Conservation (phyloP, 148 eudicot species). For the Simmondsia chinensis region DNA sequence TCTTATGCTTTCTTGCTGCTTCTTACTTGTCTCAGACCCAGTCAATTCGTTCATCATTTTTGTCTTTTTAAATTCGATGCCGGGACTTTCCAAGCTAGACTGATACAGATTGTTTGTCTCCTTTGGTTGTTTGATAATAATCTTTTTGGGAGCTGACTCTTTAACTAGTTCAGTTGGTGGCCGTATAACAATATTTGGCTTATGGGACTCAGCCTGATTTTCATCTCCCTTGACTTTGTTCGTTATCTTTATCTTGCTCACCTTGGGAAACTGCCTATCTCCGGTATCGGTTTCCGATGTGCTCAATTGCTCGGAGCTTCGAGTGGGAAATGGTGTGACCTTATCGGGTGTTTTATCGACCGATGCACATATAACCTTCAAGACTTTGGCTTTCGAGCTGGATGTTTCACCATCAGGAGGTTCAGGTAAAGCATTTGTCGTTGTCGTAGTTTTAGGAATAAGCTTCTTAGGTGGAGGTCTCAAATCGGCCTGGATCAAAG, state of each 20-base stretch:
- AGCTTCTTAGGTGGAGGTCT: slow-evolving; percentile 18
- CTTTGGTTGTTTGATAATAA: slow-evolving; percentile 73
- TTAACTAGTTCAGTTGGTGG: slow-evolving; percentile 69
- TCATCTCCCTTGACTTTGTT: slow-evolving; percentile 61
- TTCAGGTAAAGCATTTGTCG: slow-evolving; percentile 28
- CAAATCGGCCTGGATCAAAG: slow-evolving; percentile 19
- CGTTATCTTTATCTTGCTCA: slow-evolving; percentile 61
- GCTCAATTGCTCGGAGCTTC: slow-evolving; percentile 41
- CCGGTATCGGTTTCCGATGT: slow-evolving; percentile 58
- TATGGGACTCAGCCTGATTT: slow-evolving; percentile 43
- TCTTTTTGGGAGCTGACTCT: slow-evolving; percentile 54
- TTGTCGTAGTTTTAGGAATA: slow-evolving; percentile 11
- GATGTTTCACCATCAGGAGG: slow-evolving; percentile 55
- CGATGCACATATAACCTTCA: slow-evolving; percentile 74
- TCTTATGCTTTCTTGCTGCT: slow-evolving; percentile 26
- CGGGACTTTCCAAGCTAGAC: slow-evolving; percentile 44
- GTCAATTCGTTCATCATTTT: slow-evolving; percentile 68
- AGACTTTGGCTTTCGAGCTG: slow-evolving; percentile 52
- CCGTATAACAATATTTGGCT: slow-evolving; percentile 56
- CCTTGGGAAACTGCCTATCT: slow-evolving; percentile 43
- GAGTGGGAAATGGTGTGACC: slow-evolving; percentile 31
- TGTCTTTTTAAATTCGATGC: slow-evolving; percentile 47
- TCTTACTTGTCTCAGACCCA: slow-evolving; percentile 27
- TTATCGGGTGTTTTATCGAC: slow-evolving; percentile 55
- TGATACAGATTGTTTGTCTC: slow-evolving; percentile 55